These are phyloP conservation scores for Spathaspora passalidarum DNA, from an alignment of 805 yeast genomes.

Conservation along the genomic window DNA sequence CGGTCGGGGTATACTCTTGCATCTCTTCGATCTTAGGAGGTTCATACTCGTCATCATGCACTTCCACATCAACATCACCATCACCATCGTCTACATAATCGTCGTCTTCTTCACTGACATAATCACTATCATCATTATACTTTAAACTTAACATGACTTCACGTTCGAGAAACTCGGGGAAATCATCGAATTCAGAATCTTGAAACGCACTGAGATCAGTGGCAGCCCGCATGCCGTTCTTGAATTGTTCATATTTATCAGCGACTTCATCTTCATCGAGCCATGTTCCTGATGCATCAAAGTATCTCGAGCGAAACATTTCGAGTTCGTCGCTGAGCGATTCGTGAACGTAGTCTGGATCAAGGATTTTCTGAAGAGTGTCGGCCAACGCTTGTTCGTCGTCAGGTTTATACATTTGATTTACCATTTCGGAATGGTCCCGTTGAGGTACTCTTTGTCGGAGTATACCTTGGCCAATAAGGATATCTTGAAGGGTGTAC, in stretches of 20 bases:
- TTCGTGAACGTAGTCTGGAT: neutral
- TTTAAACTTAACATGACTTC: constrained; percentile 7
- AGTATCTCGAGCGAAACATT: constrained; percentile 4
- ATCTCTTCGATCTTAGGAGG: constrained; percentile 1
- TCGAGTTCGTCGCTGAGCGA: constrained; percentile 3
- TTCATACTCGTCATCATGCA: neutral
- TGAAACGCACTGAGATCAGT: constrained; percentile 11
- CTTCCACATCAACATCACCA: constrained; percentile 1
- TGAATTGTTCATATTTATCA: neutral
- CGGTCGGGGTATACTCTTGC: neutral
- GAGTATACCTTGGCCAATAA: constrained; percentile 9
- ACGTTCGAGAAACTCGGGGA: constrained; percentile 44
- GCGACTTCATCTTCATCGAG: constrained; percentile 19
- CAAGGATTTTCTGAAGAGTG: constrained; percentile 3
- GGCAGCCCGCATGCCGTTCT: neutral
- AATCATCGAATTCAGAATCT: constrained; percentile 64
- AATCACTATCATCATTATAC: constrained; percentile 17
- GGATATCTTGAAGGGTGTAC: constrained; percentile 9
- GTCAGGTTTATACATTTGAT: constrained; percentile 5
- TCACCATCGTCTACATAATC: neutral
- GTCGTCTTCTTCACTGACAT: constrained; percentile 8
- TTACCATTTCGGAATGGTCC: neutral
- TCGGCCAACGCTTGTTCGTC: constrained; percentile 18
- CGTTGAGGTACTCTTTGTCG: neutral
- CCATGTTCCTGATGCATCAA: constrained; percentile 5